Base-by-base conservation (phyloP, 495 filamentous ascomycete species). In the Cetradonia linearis region DNA sequence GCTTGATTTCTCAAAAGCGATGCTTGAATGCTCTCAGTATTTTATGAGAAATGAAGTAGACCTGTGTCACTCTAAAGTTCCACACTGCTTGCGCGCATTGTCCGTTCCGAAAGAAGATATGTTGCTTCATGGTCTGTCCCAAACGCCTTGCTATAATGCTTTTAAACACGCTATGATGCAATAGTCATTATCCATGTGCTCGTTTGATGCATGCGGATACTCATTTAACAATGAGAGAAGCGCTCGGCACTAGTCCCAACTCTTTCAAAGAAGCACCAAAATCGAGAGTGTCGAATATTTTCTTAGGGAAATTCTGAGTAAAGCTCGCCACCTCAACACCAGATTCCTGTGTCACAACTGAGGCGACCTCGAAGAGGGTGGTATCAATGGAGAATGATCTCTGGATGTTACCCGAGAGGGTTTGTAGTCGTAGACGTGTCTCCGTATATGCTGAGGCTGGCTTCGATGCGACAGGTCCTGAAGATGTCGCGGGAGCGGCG, bases 231-330 rank as follows among this genome's bases (percentile, higher is more conserved):
- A 96, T 82, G 59, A 99, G 76, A 58, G 85, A 90, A 57, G 91
- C 91, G 64, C 88, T 95, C 11, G 93, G 93, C 14, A 89, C 84
- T 61, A 96, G 73, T 14, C 89, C 90, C 28, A 94, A 86, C 70
- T 99, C 94, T 73, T 93, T 93, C 62, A 99, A 71, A 18, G 91
- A 90, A 77, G 89, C 84, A 10, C 88, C 87, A 68, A 96, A 95
- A 70, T 93, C 95, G 6, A 88, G 76, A 28, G 76, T 72, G 42
- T 87, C 80, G 62, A 85, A 99, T 0, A 84, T 78, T 49, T 97
- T 97, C 68, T 78, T 83, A 7, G 93, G 93, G 69, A 91, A 97
- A 30, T 82, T 96, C 69, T 85, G 86, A 7, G 83, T 81, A 69
- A 99, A 95, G 62, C 81, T 89, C 38, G 74, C 77, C 20, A 93